Percentiles rank a stretch among this genome's conserved stretches.
phyloP scores from a whole-genome alignment of 352 stramenopile genomes.

The Globisporangium cystogenes region DNA sequence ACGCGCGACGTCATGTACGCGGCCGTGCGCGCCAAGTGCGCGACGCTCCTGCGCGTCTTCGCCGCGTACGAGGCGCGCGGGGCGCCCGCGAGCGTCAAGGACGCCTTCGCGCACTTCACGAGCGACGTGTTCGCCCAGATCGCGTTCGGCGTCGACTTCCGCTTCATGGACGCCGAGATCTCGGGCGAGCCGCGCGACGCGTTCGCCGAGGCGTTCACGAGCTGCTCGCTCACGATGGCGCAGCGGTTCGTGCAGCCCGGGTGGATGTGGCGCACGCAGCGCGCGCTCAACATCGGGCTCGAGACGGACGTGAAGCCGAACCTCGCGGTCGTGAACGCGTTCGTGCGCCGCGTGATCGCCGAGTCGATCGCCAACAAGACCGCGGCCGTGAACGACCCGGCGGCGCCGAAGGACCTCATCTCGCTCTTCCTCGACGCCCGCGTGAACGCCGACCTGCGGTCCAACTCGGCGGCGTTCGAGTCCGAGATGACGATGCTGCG shows the following conservation, averaged over 20 bases:
- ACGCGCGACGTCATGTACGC: slow-evolving; percentile 32
- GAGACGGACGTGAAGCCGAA: neutral
- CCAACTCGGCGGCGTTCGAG: slow-evolving; percentile 11
- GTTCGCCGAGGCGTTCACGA: slow-evolving; percentile 42
- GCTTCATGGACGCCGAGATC: neutral
- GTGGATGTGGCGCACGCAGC: slow-evolving; percentile 36
- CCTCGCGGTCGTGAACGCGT: slow-evolving; percentile 51
- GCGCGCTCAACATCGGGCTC: slow-evolving; percentile 25
- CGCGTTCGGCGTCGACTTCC: slow-evolving; percentile 25
- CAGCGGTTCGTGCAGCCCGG: slow-evolving; percentile 9
- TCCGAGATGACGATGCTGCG: slow-evolving; percentile 14
- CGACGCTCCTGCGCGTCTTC: slow-evolving; percentile 1
- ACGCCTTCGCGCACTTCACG: slow-evolving; percentile 19
- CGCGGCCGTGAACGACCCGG: neutral
- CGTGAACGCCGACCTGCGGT: slow-evolving; percentile 20
- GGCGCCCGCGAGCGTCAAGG: neutral
- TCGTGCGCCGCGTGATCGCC: slow-evolving; percentile 10
- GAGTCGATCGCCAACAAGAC: slow-evolving; percentile 1
- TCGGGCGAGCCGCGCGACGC: slow-evolving; percentile 5
- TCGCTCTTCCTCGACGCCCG: slow-evolving; percentile 33
- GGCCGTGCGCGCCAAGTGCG: neutral
- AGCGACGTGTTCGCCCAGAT: slow-evolving; percentile 26
- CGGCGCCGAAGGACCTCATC: slow-evolving; percentile 23
- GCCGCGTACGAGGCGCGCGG: slow-evolving; percentile 8
- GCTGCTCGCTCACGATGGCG: slow-evolving; percentile 24